Evolutionary conservation across 176 grass and related monocot species (phyloP), one percentile per base, ranked within the genome.

Genomic region (Alloteropsis semialata): DNA sequence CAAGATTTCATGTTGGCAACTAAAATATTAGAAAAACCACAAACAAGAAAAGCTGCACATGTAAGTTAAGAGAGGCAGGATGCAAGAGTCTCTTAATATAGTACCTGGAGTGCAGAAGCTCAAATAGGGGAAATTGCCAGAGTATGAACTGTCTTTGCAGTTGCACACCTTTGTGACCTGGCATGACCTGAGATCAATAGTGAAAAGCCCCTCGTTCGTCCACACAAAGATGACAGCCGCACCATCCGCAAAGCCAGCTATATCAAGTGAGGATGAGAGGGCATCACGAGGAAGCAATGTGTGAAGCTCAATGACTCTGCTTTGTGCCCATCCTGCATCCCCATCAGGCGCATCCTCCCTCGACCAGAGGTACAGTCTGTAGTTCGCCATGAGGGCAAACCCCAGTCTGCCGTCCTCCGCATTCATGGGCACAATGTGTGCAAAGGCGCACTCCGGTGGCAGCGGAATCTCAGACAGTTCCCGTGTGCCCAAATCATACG

Each of bases 101-200:
- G 14, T 43, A 85, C 75, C 75, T 79, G 65, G 48, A 49, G 56
- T 72, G 66, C 71, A 62, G 56, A 86, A 80, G 66, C 66, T 64
- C n/a, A 21, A 30, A 43, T 71, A 79, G 24, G 84, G 84, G 69
- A 79, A 11, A 45, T 28, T 27, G 15, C 5, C 0, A 2, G 1
- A 2, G 32, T 13, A 11, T 3, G 7, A 27, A 14, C 8, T 9
- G 12, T 21, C 17, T 14, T 1, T 16, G 12, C 2, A 36, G n/a
- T n/a, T n/a, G n/a, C 0, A 21, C 22, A 50, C 30, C 12, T 62
- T 39, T 24, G 8, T 79, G n/a, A 41, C 65, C 27, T 5, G 53
- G 10, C 5, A 12, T 5, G 84, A 63, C 32, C 72, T 72, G 10
- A 85, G 54, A 46, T 63, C 75, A 63, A 85, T 18, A 0, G 65